These are phyloP conservation scores for Epicoccum nigrum DNA, from an alignment of 2,329 filamentous ascomycete genomes.

Conservation along the genomic window DNA sequence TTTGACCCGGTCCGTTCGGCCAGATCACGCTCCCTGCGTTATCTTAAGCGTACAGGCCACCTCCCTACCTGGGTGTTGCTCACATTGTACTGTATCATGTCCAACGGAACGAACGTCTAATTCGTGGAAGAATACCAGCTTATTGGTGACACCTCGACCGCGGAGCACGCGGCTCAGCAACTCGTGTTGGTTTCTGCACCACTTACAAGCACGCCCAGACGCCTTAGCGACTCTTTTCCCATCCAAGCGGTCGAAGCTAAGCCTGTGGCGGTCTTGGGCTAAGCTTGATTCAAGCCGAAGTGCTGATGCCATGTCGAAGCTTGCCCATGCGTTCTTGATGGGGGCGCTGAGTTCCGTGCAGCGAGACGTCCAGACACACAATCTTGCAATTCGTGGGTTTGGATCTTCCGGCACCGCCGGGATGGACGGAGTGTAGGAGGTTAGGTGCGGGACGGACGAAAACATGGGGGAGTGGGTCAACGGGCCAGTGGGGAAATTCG, in stretches of 20 bases:
- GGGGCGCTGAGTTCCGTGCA: no score
- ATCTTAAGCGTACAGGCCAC: slow-evolving; percentile 2
- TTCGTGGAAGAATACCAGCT: slow-evolving; percentile 8
- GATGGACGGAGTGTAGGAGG: background rate
- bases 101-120: background rate
- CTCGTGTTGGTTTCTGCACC: slow-evolving; percentile 12
- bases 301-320: slow-evolving; percentile 3
- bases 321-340: background rate
- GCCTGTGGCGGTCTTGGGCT: slow-evolving; percentile 16
- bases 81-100: no score
- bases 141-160: background rate
- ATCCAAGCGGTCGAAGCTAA: slow-evolving; percentile 16
- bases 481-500: background rate
- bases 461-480: background rate
- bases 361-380: no score
- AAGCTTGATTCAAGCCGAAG: slow-evolving; percentile 6
- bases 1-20: slow-evolving; percentile 10
- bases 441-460: background rate
- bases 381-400: no score
- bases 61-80: background rate
- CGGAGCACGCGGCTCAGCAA: slow-evolving; percentile 1
- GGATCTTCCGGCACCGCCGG: no score
- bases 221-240: slow-evolving; percentile 16
- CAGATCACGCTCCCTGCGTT: slow-evolving; percentile 1
- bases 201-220: slow-evolving; percentile 18